phyloP scores from a whole-genome alignment of 768 basidiomycete species.

The Mycena rosella region DNA sequence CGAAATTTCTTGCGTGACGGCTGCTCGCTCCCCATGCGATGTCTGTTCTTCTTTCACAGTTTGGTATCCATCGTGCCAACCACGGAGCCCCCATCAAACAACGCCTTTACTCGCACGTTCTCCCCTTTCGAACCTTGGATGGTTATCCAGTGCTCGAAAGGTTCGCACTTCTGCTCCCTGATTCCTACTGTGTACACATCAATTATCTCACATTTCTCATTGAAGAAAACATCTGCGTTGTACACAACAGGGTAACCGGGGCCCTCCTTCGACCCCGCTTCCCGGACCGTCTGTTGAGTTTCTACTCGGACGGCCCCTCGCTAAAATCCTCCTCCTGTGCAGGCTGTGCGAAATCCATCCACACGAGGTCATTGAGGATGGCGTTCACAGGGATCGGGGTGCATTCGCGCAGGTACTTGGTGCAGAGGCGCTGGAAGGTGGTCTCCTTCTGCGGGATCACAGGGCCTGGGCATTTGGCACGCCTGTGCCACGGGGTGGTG shows the following conservation, averaged over 20 bases:
- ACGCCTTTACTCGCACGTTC: slow-evolving; percentile 26
- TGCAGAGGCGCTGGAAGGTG: slow-evolving; percentile 5
- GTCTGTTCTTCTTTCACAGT: slow-evolving; percentile 31
- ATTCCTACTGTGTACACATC: too few species aligned
- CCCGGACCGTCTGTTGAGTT: slow-evolving; percentile 15
- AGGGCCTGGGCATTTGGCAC: slow-evolving; percentile 17
- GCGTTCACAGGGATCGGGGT: slow-evolving; percentile 1
- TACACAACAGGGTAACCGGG: slow-evolving; percentile 33
- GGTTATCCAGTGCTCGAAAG: too few species aligned
- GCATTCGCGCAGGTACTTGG: not conserved
- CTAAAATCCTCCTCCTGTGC: slow-evolving; percentile 40
- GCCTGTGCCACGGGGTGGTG: slow-evolving; percentile 5
- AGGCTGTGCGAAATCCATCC: slow-evolving; percentile 20
- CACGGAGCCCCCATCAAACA: slow-evolving; percentile 50
- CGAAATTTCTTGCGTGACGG: slow-evolving; percentile 38
- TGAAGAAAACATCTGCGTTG: too few species aligned
- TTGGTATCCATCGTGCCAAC: slow-evolving; percentile 41
- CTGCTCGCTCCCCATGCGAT: slow-evolving; percentile 21
- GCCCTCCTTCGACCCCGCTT: slow-evolving; percentile 11
- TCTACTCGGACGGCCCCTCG: slow-evolving; percentile 40
- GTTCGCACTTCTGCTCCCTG: too few species aligned
- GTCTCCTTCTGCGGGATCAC: slow-evolving; percentile 14
- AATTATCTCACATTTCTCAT: too few species aligned
- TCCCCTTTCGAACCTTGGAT: too few species aligned
- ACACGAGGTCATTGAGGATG: slow-evolving; percentile 10